Evolutionary conservation across 2,329 filamentous ascomycete species (phyloP).

Genomic region (Periconia digitata): DNA sequence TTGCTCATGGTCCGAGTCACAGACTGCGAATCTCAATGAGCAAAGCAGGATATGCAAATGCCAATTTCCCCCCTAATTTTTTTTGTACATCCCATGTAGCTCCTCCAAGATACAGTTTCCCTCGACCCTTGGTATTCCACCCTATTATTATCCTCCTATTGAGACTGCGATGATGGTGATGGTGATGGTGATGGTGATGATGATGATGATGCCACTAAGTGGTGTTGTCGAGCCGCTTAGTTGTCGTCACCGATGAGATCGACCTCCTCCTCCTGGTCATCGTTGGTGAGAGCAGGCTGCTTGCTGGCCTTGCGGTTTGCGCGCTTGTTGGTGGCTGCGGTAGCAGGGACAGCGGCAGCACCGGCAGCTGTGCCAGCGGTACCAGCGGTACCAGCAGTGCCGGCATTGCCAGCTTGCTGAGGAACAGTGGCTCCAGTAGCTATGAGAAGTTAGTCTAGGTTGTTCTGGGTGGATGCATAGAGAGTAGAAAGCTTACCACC

Average conservation of each 20-base stretch:
- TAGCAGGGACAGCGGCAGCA: not conserved
- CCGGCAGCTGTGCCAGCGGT: conserved; percentile 2
- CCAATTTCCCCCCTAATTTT: no score
- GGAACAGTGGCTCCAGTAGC: conserved; percentile 4
- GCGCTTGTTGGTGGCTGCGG: conserved; percentile 19
- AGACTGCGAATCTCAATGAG: no score
- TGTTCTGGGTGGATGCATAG: not conserved
- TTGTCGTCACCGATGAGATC: conserved; percentile 22
- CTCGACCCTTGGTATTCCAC: no score
- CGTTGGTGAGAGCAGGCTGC: conserved; percentile 26
- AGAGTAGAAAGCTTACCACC: not conserved
- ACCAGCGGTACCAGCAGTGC: conserved; percentile 8
- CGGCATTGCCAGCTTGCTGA: conserved; percentile 8
- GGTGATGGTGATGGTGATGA: not conserved
- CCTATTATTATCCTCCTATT: not conserved
- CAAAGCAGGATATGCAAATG: no score
- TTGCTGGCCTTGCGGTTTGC: conserved; percentile 15
- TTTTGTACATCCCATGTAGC: no score
- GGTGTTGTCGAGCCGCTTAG: conserved; percentile 7
- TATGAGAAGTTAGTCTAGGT: not conserved
- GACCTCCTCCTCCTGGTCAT: conserved; percentile 41
- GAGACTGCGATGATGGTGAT: not conserved
- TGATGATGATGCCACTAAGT: no score
- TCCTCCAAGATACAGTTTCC: no score
- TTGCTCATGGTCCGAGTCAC: no score